Evolutionary conservation across 179 eudicot species (phyloP).

Genomic region (Silene noctiflora): DNA sequence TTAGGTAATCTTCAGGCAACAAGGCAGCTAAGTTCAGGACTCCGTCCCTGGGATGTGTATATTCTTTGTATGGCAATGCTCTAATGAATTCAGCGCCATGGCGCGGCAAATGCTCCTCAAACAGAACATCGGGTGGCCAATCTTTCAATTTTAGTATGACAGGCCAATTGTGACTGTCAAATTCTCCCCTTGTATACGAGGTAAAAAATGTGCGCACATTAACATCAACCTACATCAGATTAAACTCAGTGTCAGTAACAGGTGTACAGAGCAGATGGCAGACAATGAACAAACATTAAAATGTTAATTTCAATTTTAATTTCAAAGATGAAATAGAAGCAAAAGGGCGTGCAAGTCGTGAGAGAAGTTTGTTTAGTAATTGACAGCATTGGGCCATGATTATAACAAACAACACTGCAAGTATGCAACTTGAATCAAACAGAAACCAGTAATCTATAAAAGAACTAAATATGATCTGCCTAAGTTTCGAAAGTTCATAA

Average conservation of each 20-base stretch:
- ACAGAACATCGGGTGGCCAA: slow-evolving; percentile 61
- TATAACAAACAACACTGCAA: neutral
- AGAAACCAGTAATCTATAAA: neutral
- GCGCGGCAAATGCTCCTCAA: slow-evolving; percentile 63
- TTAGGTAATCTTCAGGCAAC: slow-evolving; percentile 32
- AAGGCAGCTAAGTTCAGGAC: slow-evolving; percentile 47
- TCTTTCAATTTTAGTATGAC: slow-evolving; percentile 58
- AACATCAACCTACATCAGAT: slow-evolving; percentile 42
- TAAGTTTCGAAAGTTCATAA: neutral
- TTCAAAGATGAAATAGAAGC: neutral
- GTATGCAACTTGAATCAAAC: neutral
- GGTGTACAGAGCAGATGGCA: neutral
- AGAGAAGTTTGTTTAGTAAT: neutral
- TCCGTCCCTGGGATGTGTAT: slow-evolving; percentile 62
- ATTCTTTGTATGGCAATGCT: slow-evolving; percentile 63
- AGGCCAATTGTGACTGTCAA: slow-evolving; percentile 39
- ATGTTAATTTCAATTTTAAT: neutral
- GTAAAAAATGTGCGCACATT: slow-evolving; percentile 52
- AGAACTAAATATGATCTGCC: neutral
- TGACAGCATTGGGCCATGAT: neutral
- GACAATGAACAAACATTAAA: neutral
- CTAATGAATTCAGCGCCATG: slow-evolving; percentile 56
- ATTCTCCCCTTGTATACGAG: slow-evolving; percentile 33
- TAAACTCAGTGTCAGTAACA: neutral
- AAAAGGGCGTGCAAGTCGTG: neutral